Percentiles rank a stretch among this genome's conserved stretches.
Conservation (phyloP, 2,329 filamentous ascomycete species). For the Botrytis medusae region DNA sequence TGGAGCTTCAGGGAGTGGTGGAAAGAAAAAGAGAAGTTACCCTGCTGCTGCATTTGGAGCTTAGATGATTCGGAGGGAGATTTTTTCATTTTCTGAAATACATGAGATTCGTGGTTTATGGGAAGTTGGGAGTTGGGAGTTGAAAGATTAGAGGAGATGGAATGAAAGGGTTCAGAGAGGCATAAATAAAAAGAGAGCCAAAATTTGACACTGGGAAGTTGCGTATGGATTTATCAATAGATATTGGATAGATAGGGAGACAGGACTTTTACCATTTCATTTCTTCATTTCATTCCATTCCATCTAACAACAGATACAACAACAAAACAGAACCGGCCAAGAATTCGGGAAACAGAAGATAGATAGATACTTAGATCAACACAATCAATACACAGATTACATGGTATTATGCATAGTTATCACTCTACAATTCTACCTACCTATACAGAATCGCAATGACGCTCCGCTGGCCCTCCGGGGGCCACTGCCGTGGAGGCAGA, state of each 20-base stretch:
- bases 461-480: no score
- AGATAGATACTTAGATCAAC: not conserved
- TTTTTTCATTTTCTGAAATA: not conserved
- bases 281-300: not conserved
- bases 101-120: not conserved
- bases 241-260: not conserved
- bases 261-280: not conserved
- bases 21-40: slow-evolving; percentile 61
- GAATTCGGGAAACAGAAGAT: not conserved
- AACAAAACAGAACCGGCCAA: not conserved
- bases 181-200: not conserved
- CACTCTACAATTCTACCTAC: no score
- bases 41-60: slow-evolving; percentile 60
- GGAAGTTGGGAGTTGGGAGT: not conserved
- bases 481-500: no score
- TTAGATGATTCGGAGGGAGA: not conserved
- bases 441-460: no score
- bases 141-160: not conserved
- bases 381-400: not conserved
- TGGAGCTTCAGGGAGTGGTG: slow-evolving; percentile 44
- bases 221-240: not conserved
- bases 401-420: no score
- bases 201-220: not conserved
- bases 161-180: not conserved
- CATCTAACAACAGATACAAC: not conserved